Conservation (phyloP, 345 rosid species). For the Boechera retrofracta region DNA sequence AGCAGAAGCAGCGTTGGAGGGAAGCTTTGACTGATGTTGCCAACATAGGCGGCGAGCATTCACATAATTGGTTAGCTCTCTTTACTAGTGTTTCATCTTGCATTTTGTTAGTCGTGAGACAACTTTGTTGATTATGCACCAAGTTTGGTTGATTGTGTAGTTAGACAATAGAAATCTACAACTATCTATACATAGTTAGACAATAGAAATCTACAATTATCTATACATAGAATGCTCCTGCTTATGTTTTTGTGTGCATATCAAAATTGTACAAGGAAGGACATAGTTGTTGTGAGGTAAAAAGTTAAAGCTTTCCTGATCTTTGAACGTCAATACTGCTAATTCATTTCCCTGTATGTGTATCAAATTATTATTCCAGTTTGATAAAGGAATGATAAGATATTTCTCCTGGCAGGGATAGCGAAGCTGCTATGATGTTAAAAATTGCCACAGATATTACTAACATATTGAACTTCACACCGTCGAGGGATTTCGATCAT, state of each 20-base stretch:
- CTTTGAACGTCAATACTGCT: not conserved
- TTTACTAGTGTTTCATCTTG: no score
- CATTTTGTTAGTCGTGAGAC: no score
- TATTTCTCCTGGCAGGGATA: not conserved
- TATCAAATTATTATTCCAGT: not conserved
- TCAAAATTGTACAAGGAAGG: not conserved
- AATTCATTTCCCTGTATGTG: not conserved
- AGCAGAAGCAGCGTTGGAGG: no score
- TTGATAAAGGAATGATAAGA: not conserved
- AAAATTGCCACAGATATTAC: conserved; percentile 5
- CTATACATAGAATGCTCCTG: not conserved
- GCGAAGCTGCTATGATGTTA: conserved; percentile 3
- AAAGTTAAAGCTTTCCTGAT: not conserved
- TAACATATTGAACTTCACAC: not conserved
- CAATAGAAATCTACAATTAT: no score
- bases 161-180: no score
- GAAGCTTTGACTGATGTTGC: no score
- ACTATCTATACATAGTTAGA: no score
- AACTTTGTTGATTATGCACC: no score
- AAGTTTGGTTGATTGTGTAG: no score
- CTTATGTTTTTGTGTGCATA: not conserved
- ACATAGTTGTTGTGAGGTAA: not conserved
- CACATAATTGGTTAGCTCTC: no score
- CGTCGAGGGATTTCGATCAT: not conserved
- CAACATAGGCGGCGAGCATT: no score